phyloP scores from a whole-genome alignment of 208 protist species.

The Leishmania tarentolae region DNA sequence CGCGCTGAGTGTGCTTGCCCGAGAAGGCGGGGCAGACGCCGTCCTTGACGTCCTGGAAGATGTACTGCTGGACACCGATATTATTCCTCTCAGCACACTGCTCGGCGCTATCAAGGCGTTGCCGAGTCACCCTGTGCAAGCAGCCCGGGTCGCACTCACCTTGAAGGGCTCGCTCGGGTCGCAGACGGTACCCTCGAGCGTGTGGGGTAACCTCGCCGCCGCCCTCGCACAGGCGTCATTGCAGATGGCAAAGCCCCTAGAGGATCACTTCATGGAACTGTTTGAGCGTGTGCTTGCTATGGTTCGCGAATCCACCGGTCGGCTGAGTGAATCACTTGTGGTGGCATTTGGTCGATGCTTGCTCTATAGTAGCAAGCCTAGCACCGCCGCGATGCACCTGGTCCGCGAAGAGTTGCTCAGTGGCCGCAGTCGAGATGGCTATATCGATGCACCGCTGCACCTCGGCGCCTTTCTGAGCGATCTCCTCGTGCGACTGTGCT shows the following conservation, averaged over 20 bases:
- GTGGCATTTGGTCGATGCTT: slow-evolving; percentile 72
- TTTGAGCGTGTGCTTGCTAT: slow-evolving; percentile 61
- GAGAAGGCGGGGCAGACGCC: slow-evolving; percentile 33
- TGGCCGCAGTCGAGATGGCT: slow-evolving; percentile 46
- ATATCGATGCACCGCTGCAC: slow-evolving; percentile 24
- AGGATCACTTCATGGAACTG: slow-evolving; percentile 62
- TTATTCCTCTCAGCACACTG: slow-evolving; percentile 42
- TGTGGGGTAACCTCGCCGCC: slow-evolving; percentile 39
- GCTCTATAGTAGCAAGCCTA: slow-evolving; percentile 39
- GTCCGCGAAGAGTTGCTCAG: slow-evolving; percentile 73
- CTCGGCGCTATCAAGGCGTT: slow-evolving; percentile 41
- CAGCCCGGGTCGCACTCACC: slow-evolving; percentile 40
- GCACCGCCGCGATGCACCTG: slow-evolving; percentile 45
- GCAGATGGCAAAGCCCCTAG: slow-evolving; percentile 43
- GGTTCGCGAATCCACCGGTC: slow-evolving; percentile 41
- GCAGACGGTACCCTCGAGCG: slow-evolving; percentile 27
- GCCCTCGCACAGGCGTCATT: slow-evolving; percentile 50
- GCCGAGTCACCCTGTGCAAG: slow-evolving; percentile 31
- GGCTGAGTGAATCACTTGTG: slow-evolving; percentile 51
- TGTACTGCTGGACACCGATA: slow-evolving; percentile 36
- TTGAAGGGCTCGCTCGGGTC: slow-evolving; percentile 30
- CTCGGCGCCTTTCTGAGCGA: slow-evolving; percentile 83
- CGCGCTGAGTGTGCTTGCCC: slow-evolving; percentile 42
- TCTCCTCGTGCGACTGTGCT: slow-evolving; percentile 59
- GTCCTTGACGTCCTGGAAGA: slow-evolving; percentile 61